A percentile compares a stretch with the other conserved stretches of the same genome.
phyloP scores from a whole-genome alignment of 148 eudicot genomes.

The Oxyria digyna region DNA sequence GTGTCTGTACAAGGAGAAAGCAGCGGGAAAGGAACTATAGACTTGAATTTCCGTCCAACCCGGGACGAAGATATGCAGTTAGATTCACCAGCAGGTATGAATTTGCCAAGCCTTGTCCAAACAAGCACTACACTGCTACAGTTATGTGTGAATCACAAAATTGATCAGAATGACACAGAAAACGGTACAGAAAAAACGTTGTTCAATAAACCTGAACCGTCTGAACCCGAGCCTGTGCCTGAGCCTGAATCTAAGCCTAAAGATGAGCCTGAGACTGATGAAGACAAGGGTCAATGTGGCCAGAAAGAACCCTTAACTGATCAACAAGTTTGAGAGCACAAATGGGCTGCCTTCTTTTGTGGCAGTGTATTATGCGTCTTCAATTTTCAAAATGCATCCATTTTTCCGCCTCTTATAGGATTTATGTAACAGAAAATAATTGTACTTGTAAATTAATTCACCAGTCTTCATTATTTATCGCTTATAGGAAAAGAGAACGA shows the following conservation, averaged over 20 bases:
- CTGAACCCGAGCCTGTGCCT: background rate
- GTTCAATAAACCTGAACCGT: background rate
- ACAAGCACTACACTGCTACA: background rate
- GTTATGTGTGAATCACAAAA: background rate
- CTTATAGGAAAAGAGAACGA: background rate
- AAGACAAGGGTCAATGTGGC: background rate
- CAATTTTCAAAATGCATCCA: background rate
- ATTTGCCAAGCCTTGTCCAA: conserved; percentile 11
- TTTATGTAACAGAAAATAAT: background rate
- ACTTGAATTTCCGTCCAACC: conserved; percentile 65
- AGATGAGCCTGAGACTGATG: background rate
- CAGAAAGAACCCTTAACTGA: background rate
- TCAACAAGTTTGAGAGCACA: conserved; percentile 6
- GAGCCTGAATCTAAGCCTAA: background rate
- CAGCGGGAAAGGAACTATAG: conserved; percentile 40
- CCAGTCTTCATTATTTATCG: background rate
- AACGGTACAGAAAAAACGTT: background rate
- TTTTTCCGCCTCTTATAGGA: background rate
- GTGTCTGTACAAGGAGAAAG: conserved; percentile 8
- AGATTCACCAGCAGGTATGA: conserved; percentile 19
- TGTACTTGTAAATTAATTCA: background rate
- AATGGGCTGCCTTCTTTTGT: conserved; percentile 3
- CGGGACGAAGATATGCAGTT: conserved; percentile 40
- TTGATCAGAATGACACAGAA: background rate
- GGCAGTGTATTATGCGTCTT: background rate